Evolutionary conservation across 495 filamentous ascomycete species (phyloP).

Genomic region (Jackrogersella multiformis): DNA sequence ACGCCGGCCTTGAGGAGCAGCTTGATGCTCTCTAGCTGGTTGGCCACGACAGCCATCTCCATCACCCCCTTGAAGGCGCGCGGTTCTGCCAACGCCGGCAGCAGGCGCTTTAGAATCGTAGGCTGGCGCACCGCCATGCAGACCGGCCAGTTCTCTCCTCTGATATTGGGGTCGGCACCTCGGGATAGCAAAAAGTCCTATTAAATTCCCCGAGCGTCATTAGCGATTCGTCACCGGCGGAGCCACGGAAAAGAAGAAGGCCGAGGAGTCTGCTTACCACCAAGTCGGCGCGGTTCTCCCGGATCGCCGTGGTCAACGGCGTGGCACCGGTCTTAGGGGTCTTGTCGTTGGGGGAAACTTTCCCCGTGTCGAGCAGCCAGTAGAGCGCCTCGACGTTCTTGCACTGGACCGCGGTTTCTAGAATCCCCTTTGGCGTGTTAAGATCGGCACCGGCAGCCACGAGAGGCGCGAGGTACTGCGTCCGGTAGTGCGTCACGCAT

Average conservation of each 20-base stretch:
- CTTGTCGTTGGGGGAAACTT: constrained; percentile 60
- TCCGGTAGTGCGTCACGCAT: constrained; percentile 63
- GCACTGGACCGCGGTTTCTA: constrained; percentile 62
- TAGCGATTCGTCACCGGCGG: not conserved
- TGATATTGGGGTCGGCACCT: constrained; percentile 61
- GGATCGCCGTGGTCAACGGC: constrained; percentile 64
- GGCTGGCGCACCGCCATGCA: constrained; percentile 63
- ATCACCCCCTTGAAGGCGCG: constrained; percentile 63
- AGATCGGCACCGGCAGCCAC: constrained; percentile 62
- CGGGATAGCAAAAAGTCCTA: constrained; percentile 57
- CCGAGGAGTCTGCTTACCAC: constrained; percentile 39
- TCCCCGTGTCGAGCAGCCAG: constrained; percentile 58
- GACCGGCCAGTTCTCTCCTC: constrained; percentile 65
- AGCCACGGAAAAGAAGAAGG: not conserved
- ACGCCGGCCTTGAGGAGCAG: constrained; percentile 59
- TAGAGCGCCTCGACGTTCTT: constrained; percentile 59
- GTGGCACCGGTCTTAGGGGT: constrained; percentile 55
- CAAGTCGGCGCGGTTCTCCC: constrained; percentile 56
- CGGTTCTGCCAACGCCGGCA: constrained; percentile 55
- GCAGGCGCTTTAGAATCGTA: constrained; percentile 54
- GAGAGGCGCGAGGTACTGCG: constrained; percentile 59
- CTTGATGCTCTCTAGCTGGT: constrained; percentile 56
- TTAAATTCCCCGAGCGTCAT: not conserved
- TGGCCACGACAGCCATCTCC: constrained; percentile 63
- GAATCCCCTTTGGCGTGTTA: constrained; percentile 60